Evolutionary conservation across 1,284 basidiomycete species (phyloP).

Genomic region (Cystobasidium slooffiae): DNA sequence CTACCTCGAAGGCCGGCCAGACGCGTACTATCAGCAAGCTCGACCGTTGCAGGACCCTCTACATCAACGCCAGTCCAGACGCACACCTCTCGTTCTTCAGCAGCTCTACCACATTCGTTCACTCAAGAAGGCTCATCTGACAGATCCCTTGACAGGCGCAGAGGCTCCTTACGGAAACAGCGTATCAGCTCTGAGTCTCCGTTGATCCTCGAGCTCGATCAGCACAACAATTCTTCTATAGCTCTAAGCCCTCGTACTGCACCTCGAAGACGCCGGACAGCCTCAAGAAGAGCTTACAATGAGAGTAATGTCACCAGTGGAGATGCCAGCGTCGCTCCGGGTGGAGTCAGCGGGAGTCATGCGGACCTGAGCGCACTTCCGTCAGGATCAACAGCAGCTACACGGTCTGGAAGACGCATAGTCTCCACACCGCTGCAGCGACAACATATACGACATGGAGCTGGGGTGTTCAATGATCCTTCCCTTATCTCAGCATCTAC

Average conservation of each 20-base stretch:
- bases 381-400: background rate
- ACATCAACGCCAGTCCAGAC: constrained; percentile 32
- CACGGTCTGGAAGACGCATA: constrained; percentile 15
- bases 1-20: constrained; percentile 22
- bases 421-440: constrained; percentile 31
- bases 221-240: constrained; percentile 42
- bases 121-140: constrained; percentile 6
- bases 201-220: constrained; percentile 38
- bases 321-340: background rate
- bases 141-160: background rate
- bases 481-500: constrained; percentile 20
- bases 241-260: constrained; percentile 28
- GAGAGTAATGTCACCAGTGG: background rate
- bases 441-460: constrained; percentile 2
- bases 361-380: background rate
- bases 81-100: constrained; percentile 16
- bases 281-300: constrained; percentile 7
- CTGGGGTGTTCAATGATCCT: background rate
- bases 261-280: background rate
- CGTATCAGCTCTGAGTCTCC: constrained; percentile 10
- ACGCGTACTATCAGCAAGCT: constrained; percentile 24
- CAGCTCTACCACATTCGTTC: constrained; percentile 25
- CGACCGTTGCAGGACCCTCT: constrained; percentile 26
- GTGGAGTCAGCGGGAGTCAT: background rate
- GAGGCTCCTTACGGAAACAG: constrained; percentile 14